These are phyloP conservation scores for Sugiyamaella xylanicola DNA, from an alignment of 1,139 yeast species.

Conservation along the genomic window DNA sequence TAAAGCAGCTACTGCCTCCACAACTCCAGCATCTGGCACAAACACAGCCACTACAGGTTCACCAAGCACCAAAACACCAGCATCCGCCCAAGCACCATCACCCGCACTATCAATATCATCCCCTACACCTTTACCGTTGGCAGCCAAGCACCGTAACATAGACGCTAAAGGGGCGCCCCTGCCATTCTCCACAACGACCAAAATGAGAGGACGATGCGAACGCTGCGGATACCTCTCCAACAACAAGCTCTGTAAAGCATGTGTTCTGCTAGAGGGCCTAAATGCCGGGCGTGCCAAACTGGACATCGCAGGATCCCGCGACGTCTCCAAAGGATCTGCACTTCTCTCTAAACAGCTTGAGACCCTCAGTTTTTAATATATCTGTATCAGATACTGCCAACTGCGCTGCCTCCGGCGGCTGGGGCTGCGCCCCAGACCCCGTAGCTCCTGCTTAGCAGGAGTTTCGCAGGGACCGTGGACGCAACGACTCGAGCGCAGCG, in stretches of 20 bases:
- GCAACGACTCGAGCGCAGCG: neutral
- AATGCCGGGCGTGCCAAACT: conserved; percentile 62
- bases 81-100: conserved; percentile 14
- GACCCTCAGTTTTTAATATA: conserved; percentile 55
- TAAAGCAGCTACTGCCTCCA: neutral
- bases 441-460: no score
- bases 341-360: conserved; percentile 66
- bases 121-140: neutral
- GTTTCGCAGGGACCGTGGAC: no score
- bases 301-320: conserved; percentile 46
- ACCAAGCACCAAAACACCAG: conserved; percentile 30
- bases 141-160: conserved; percentile 20
- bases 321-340: conserved; percentile 65
- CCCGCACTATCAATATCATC: neutral
- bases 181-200: conserved; percentile 13
- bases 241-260: conserved; percentile 89
- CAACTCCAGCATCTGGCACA: neutral
- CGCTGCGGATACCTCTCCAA: conserved; percentile 92
- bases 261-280: conserved; percentile 81
- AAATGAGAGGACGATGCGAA: conserved; percentile 54
- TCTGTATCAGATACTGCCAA: neutral
- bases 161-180: conserved; percentile 16
- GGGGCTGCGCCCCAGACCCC: neutral
- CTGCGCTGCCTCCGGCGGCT: neutral
- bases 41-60: neutral